Evolutionary conservation across 257 asterid genomes (phyloP), one percentile per base, ranked within the genome.

Genomic region (Petunia secreta): DNA sequence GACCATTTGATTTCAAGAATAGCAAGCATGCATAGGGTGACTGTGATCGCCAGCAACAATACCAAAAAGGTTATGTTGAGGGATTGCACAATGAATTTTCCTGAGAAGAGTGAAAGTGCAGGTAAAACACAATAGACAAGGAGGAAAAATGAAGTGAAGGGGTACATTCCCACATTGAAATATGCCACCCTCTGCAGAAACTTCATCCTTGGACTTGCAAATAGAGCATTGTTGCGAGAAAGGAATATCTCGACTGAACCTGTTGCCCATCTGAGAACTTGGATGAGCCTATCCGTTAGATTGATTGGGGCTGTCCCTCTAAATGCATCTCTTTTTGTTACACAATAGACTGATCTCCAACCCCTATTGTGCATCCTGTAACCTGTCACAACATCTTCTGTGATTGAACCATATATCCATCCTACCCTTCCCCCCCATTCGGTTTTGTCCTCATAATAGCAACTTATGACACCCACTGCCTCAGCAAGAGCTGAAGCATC

Each of bases 251-350:
- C 98, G 5, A 95, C 98, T 0, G 99, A 95, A 4, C 98, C 99
- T 1, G 99, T 95, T 1, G 98, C 99, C 99, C 98, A 95, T 5
- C 99, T 86, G 4, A 95, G 94, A 38, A 95, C 99, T 84, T 95
- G 98, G 75, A 80, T 87, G 14, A 95, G 90, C 82, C 98, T 87
- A 75, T 95, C 99, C 0, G 99, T 95, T 34, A 95, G 60, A 48
- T 93, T 95, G 57, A 95, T 95, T n/a, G 99, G 98, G 0, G 99
- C 99, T 1, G 99, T 91, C 16, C 98, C 99, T n/a, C 99, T 64
- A 66, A 95, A 95, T 0, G 99, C 97, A 16, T 95, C 99, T 15
- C 97, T 62, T 58, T 92, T 91, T 0, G 98, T 95, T 34, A 95
- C 93, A 39, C 97, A 95, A 48, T 95, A 95, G 0, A 95, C 85